Percentiles rank a stretch among this genome's conserved stretches.
These are phyloP conservation scores for Microcos paniculata DNA, from an alignment of 345 rosid species.

Conservation along the genomic window DNA sequence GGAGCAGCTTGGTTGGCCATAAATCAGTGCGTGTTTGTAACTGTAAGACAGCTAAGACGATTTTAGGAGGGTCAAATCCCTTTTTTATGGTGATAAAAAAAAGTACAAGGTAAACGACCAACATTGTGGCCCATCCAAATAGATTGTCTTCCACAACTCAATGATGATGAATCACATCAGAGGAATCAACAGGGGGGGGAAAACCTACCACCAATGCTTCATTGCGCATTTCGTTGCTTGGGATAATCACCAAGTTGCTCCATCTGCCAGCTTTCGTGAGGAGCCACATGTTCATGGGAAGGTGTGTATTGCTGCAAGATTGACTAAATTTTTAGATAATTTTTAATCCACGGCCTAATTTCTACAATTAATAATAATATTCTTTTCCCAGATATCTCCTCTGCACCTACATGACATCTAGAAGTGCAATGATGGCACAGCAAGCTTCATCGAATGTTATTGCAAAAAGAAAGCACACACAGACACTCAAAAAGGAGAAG, in stretches of 20 bases:
- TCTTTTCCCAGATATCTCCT: not conserved
- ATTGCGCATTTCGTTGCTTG: conserved; percentile 38
- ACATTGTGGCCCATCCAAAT: conserved; percentile 26
- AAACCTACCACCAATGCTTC: conserved; percentile 30
- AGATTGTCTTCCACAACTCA: conserved; percentile 26
- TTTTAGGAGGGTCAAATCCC: conserved; percentile 20
- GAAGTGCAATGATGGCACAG: not conserved
- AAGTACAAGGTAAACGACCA: conserved; percentile 24
- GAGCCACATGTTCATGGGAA: conserved; percentile 68
- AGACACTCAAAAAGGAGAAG: not conserved
- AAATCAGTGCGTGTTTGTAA: conserved; percentile 13
- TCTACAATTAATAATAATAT: not conserved
- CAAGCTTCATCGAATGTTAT: not conserved
- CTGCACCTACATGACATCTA: not conserved
- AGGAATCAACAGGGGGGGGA: conserved; percentile 21
- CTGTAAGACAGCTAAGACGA: conserved; percentile 22
- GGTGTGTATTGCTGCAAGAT: conserved; percentile 67
- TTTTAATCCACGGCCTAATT: not conserved
- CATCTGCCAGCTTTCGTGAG: conserved; percentile 92
- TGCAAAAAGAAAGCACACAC: not conserved
- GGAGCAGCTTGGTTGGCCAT: conserved; percentile 27
- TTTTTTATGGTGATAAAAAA: conserved; percentile 21
- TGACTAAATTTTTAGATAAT: not conserved
- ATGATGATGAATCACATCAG: conserved; percentile 28
- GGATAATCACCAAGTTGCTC: conserved; percentile 62